Evolutionary conservation across 371 early-diverging fungal genomes (phyloP).

Genomic region (Apophysomyces ossiformis): DNA sequence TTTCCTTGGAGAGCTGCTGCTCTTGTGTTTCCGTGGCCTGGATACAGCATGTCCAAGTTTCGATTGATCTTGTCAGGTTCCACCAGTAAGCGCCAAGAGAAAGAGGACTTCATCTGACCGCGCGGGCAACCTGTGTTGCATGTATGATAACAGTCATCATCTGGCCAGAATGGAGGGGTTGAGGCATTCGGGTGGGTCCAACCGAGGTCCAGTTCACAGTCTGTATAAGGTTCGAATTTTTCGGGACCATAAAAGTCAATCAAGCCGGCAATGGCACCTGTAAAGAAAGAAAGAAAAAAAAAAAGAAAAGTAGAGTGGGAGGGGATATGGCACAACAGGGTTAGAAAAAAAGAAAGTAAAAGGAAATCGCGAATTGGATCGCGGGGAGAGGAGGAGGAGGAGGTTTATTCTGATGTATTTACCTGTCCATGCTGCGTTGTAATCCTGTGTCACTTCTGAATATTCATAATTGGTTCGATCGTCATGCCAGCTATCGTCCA

Average conservation of each 20-base stretch:
- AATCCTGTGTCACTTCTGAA: conserved; percentile 63
- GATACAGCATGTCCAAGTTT: conserved; percentile 35
- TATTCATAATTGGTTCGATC: conserved; percentile 59
- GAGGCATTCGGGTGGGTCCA: conserved; percentile 58
- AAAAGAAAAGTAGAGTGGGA: background rate
- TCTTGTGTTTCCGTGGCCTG: conserved; percentile 36
- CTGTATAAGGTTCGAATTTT: conserved; percentile 54
- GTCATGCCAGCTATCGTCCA: conserved; percentile 60
- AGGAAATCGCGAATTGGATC: too few relatives aligned
- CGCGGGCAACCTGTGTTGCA: conserved; percentile 56
- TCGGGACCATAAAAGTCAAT: conserved; percentile 54
- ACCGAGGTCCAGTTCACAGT: conserved; percentile 60
- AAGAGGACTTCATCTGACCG: conserved; percentile 48
- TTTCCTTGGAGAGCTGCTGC: conserved; percentile 38
- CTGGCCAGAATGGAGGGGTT: conserved; percentile 43
- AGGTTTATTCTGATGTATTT: conserved; percentile 2
- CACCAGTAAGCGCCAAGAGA: conserved; percentile 46
- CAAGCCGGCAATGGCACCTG: conserved; percentile 56
- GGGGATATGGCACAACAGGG: too few relatives aligned
- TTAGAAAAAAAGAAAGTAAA: too few relatives aligned
- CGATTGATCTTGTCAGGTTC: conserved; percentile 27
- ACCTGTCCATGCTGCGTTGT: conserved; percentile 62
- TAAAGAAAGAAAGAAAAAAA: background rate
- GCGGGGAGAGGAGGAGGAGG: too few relatives aligned
- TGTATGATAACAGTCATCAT: conserved; percentile 58